Evolutionary conservation across 2,329 filamentous ascomycete species (phyloP), one percentile per base, ranked within the genome.

Genomic region (Pyrenochaeta sp.): DNA sequence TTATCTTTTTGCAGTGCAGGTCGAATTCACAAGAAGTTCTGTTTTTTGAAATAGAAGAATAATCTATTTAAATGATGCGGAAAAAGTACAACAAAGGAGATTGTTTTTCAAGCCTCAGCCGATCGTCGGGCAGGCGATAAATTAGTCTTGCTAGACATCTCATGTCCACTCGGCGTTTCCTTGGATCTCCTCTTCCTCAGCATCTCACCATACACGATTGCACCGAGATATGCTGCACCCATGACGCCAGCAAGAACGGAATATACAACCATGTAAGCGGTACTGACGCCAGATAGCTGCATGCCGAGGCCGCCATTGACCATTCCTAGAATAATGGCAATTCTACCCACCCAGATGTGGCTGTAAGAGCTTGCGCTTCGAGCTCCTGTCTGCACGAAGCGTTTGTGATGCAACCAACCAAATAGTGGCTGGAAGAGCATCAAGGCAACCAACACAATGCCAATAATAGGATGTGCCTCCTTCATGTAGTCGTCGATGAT

Each of bases 281-380:
- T 59, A 15, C 41, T 43, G 6, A 53, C 45, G 0, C 45, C 20
- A 1, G 41, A 44, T 15, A 82, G 63, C 46, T 73, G 68, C 33
- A 85, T 75, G 0, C 83, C 83, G 2, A 85, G 68, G 1, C 82
- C 83, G 18, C 80, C 83, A 64, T 85, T 85, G 64, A 85, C 75
- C 47, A 84, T 80, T 1, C 80, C 83, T 3, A 85, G 67, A 1
- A 78, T 69, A 27, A 85, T 79, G 29, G 80, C 71, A 18, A 74
- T 59, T 2, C 83, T 74, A 15, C 83, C 83, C 23, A 82, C 68
- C 83, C 83, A 85, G n/a, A 84, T 73, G 58, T 85, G 83, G 1
- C 71, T 67, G 52, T 80, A 76, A 1, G 79, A 80, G 54, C 76
- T 78, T 12, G 76, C 56, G 3, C 76, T 78, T 35, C 79, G 78